These are phyloP conservation scores for Chalciporus sp. DNA, from an alignment of 1,284 basidiomycete genomes.

Conservation along the genomic window DNA sequence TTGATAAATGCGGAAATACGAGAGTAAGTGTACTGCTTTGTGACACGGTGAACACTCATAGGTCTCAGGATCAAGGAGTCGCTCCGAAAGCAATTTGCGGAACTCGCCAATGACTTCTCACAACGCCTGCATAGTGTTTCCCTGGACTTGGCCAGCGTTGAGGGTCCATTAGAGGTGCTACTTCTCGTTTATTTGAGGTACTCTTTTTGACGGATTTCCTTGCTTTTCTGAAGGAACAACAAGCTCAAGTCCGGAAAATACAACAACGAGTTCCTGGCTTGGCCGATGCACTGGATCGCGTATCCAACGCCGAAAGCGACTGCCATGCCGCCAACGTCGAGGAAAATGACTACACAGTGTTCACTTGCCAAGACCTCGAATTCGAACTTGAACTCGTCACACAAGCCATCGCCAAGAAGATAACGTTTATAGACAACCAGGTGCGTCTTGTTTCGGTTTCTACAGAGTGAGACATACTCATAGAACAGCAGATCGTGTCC, in stretches of 20 bases:
- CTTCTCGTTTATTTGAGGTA: conserved; percentile 5
- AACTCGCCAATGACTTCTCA: conserved; percentile 85
- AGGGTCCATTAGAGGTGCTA: conserved; percentile 78
- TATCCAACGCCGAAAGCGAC: conserved; percentile 69
- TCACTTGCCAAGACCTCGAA: conserved; percentile 87
- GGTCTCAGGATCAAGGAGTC: conserved; percentile 81
- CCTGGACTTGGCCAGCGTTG: conserved; percentile 73
- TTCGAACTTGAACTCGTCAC: conserved; percentile 88
- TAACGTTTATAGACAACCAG: conserved; percentile 96
- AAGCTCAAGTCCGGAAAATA: conserved; percentile 54
- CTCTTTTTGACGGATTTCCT: conserved; percentile 21
- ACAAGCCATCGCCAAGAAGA: conserved; percentile 85
- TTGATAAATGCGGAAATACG: conserved; percentile 91
- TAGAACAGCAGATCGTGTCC: conserved; percentile 80
- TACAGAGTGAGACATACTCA: conserved; percentile 6
- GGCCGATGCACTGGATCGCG: conserved; percentile 54
- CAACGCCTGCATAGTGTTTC: conserved; percentile 72
- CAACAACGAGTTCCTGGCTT: conserved; percentile 67
- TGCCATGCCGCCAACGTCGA: conserved; percentile 93
- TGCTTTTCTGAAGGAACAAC: conserved; percentile 48
- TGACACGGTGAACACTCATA: conserved; percentile 10
- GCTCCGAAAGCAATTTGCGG: conserved; percentile 82
- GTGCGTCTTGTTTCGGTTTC: conserved; percentile 40
- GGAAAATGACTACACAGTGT: conserved; percentile 95
- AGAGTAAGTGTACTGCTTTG: conserved; percentile 58